Evolutionary conservation across 2,329 filamentous ascomycete genomes (phyloP), one percentile per base, ranked within the genome.

Genomic region (Colletotrichum kahawae): DNA sequence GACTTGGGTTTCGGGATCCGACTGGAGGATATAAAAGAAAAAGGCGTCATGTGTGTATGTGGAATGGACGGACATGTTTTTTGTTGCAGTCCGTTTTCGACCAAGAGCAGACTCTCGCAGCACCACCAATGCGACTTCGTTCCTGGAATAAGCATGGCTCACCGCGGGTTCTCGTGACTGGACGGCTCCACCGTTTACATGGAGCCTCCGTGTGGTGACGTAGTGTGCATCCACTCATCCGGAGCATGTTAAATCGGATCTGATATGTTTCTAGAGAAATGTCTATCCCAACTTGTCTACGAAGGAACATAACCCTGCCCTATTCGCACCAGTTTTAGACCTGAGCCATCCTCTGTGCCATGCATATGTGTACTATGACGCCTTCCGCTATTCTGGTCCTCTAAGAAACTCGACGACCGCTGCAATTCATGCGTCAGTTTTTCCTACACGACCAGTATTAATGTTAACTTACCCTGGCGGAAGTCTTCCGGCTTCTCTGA

Each of bases 401-500:
- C 82, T 83, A 65, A 94, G 82, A 79, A 93, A 94, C 60, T 93
- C 91, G 29, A 93, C 88, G 13, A 93, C 92, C 77, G 88, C 92
- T 93, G 77, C 60, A 34, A 27, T 31, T 33, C 16, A 18, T 13
- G 4, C 29, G 54, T 79, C 34, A 78, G 74, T 48, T 21, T 10
- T 51, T 27, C 13, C 51, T n/a, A 36, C 27, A 16, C 6, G 27
- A 27, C 18, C 29, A 8, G 38, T 7, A 43, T 21, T 10, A 8
- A 16, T 12, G 27, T 24, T 31, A 59, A 82, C 90, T 82, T 82
- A 95, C 94, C 93, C 88, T 90, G 86, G 81, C 93, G 91, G 78
- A 98, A 98, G 12, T 88, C 92, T 81, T 95, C 92, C 0, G 95
- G 95, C 79, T 95, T 93, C 87, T 98, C 95, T n/a, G 94, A 95